Evolutionary conservation across 176 grass and related monocot genomes (phyloP), one percentile per base, ranked within the genome.

Genomic region (Aegilops tauschii): DNA sequence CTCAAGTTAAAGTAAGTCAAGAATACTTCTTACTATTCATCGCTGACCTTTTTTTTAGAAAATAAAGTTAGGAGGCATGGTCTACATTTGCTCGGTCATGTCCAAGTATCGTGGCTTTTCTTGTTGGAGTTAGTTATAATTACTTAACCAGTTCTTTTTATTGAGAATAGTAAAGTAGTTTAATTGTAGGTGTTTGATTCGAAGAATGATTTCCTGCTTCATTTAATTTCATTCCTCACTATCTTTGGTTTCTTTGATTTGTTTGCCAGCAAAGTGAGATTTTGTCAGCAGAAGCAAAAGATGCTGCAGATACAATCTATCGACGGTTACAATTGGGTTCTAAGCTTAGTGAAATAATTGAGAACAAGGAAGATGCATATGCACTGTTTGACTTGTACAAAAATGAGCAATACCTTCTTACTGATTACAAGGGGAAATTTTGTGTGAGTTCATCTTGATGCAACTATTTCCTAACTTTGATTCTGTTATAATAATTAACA

Each of bases 261-360:
- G 59, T 84, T 25, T 30, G 88, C 79, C 83, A 49, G 73, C 21
- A 91, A 64, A 90, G 86, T 32, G 73, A 88, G 71, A 88, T 93
- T 83, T 91, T 99, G 35, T 99, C 97, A 72, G 69, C 70, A 18
- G 90, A 99, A 85, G 97, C 97, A 20, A 99, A 96, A 93, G 92
- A 96, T 85, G 92, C 97, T 12, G 90, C 97, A 32, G 71, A 90
- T 79, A 86, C 35, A 67, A 93, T 99, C 90, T 93, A 85, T 74
- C 72, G 9, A 44, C 82, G 92, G 30, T 85, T 99, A 78, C 89
- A 90, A 71, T 67, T 99, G 66, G 97, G 97, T 63, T 93, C 88
- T 66, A 99, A 96, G 89, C 93, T 93, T 81, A 93, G 97, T 70
- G 92, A 94, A 86, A 88, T 93, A 34, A 73, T 93, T 80, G 87